phyloP scores from a whole-genome alignment of 2,329 filamentous ascomycete species.

The Alternaria dauci region DNA sequence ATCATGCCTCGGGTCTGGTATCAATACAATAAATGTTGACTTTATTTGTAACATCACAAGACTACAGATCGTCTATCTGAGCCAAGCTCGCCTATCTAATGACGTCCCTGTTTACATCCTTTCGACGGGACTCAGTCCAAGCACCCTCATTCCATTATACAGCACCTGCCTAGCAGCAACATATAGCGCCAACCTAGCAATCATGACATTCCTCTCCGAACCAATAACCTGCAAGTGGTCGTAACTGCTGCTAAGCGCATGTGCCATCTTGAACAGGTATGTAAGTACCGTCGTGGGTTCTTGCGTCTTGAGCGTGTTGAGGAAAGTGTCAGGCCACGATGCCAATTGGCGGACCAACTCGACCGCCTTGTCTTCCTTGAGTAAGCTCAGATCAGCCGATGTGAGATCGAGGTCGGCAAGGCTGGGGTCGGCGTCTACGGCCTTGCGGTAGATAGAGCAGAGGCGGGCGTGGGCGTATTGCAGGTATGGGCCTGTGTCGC shows the following conservation, averaged over 20 bases:
- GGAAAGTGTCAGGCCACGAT: conserved; percentile 84
- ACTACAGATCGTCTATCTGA: not conserved
- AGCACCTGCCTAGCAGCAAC: conserved; percentile 77
- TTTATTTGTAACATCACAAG: not conserved
- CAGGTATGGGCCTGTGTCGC: conserved; percentile 84
- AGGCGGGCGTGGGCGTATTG: conserved; percentile 72
- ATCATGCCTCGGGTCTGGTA: conserved; percentile 1
- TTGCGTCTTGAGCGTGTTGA: conserved; percentile 83
- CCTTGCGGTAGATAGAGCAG: conserved; percentile 60
- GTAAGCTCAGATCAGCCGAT: conserved; percentile 73
- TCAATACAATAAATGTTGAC: not conserved
- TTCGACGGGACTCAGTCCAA: conserved; percentile 81
- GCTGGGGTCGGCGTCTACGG: conserved; percentile 59
- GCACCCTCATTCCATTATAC: conserved; percentile 81
- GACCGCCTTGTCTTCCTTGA: conserved; percentile 75
- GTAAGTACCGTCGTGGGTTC: conserved; percentile 74
- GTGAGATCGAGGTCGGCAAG: conserved; percentile 62
- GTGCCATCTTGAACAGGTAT: conserved; percentile 88
- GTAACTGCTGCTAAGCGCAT: conserved; percentile 80
- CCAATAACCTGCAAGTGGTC: conserved; percentile 84
- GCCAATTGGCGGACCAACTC: conserved; percentile 79
- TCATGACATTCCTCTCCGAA: conserved; percentile 74
- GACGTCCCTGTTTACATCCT: conserved; percentile 48
- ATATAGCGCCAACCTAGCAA: conserved; percentile 73
- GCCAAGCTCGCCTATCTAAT: not conserved